Conservation (phyloP, 2,329 filamentous ascomycete species). For the Fusarium abutilonis region DNA sequence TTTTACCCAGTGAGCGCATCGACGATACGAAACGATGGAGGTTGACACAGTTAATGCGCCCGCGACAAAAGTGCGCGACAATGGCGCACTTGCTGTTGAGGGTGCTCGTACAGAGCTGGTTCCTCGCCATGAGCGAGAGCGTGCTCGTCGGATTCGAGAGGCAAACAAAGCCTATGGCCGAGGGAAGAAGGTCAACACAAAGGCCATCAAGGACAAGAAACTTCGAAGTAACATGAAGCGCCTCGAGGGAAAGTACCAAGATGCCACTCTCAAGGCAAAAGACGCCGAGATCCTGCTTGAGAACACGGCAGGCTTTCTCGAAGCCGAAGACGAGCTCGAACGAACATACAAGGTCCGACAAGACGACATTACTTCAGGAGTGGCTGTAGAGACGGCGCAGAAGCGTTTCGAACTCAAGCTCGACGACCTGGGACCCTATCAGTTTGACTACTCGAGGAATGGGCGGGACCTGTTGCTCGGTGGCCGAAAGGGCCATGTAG, state of each 20-base stretch:
- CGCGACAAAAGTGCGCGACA: slow-evolving; percentile 55
- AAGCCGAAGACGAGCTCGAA: slow-evolving; percentile 88
- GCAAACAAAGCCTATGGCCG: slow-evolving; percentile 85
- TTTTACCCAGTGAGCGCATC: slow-evolving; percentile 28
- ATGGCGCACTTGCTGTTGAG: slow-evolving; percentile 63
- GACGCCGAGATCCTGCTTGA: slow-evolving; percentile 96
- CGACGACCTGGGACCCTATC: slow-evolving; percentile 84
- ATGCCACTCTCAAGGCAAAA: slow-evolving; percentile 84
- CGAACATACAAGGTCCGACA: slow-evolving; percentile 92
- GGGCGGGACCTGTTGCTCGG: slow-evolving; percentile 86
- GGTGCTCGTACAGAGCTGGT: slow-evolving; percentile 62
- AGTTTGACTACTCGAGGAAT: slow-evolving; percentile 88
- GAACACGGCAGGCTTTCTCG: slow-evolving; percentile 84
- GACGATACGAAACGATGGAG: slow-evolving; percentile 49
- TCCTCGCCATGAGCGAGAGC: slow-evolving; percentile 62
- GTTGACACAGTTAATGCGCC: slow-evolving; percentile 51
- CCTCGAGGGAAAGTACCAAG: slow-evolving; percentile 84
- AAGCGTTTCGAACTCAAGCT: slow-evolving; percentile 92
- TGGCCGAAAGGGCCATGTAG: slow-evolving; percentile 92
- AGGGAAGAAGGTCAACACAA: slow-evolving; percentile 77
- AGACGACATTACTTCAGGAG: slow-evolving; percentile 78
- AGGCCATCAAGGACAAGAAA: slow-evolving; percentile 87
- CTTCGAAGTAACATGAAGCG: slow-evolving; percentile 80
- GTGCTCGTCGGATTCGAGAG: slow-evolving; percentile 63
- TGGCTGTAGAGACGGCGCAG: slow-evolving; percentile 85